Evolutionary conservation across 23 red algal species (phyloP), one percentile per base, ranked within the genome.

Genomic region (Gracilaria domingensis): DNA sequence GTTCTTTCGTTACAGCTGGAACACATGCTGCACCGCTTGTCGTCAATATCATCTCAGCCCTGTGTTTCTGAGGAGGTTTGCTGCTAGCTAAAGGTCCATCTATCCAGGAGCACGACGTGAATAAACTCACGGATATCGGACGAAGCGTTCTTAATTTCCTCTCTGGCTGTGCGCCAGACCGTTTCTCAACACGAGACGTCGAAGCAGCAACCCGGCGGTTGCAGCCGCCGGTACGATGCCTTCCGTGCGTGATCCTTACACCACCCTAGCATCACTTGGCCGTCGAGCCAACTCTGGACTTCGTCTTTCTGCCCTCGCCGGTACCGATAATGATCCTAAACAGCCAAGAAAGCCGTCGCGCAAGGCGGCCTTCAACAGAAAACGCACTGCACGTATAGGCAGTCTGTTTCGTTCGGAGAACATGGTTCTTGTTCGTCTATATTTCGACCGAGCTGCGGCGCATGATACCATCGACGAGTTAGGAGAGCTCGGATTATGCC

Each of bases 321-420:
- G 71, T 24, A 81, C 12, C 37, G 87, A 90, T 30, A 79, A 81
- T 66, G 56, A 66, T 64, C 67, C 84, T 8, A 51, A 59, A 29
- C 40, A 64, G 23, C 21, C 67, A 50, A 77, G 40, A 39, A 66
- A 67, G 55, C 24, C 82, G 21, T 69, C 54, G 8, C 90, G 83
- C 60, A 84, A 78, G 39, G 0, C 74, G 5, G 20, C 75, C 4
- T 67, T 71, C 87, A 84, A 80, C 45, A 80, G 81, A 38, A 70
- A 12, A 25, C 90, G 71, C 82, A 85, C 80, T 24, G 67, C 71
- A 28, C 90, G 66, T 18, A 91, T 97, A 48, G 79, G 84, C 32
- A 82, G 61, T 40, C 66, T 98, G 26, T 98, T 95, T 89, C 96
- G 96, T 39, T 98, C 96, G 4, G 96, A 95, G 45, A 85, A 93